These are phyloP conservation scores for Cercospora berteroae DNA, from an alignment of 2,329 filamentous ascomycete species.

Conservation along the genomic window DNA sequence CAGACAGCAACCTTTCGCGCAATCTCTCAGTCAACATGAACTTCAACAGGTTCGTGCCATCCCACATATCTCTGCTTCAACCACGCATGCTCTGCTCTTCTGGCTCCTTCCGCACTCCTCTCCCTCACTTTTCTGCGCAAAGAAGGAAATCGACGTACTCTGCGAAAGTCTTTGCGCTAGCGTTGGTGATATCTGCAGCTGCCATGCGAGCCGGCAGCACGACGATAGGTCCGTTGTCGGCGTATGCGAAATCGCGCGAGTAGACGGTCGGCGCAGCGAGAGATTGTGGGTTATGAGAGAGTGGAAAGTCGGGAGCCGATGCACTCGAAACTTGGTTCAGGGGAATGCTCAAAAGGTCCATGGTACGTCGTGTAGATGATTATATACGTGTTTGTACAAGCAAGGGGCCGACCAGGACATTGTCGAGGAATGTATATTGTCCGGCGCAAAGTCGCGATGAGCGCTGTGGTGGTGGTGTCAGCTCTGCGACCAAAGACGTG, in stretches of 20 bases:
- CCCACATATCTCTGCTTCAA: slow-evolving; percentile 11
- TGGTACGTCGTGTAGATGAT: slow-evolving; percentile 7
- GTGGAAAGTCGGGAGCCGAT: slow-evolving; percentile 5
- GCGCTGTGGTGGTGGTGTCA: neutral
- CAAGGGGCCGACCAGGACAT: slow-evolving; percentile 17
- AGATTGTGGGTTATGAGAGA: slow-evolving; percentile 3
- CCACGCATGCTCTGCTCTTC: slow-evolving; percentile 4
- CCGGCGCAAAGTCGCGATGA: slow-evolving; percentile 11
- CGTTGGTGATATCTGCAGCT: slow-evolving; percentile 47
- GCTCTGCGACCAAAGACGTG: slow-evolving; percentile 4
- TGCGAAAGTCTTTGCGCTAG: slow-evolving; percentile 51
- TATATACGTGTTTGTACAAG: slow-evolving; percentile 14
- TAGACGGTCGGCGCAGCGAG: slow-evolving; percentile 28
- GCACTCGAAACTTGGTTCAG: slow-evolving; percentile 14
- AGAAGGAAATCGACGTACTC: slow-evolving; percentile 46
- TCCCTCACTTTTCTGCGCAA: neutral
- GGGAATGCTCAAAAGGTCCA: slow-evolving; percentile 8
- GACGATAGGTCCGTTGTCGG: slow-evolving; percentile 38
- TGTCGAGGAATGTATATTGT: slow-evolving; percentile 15
- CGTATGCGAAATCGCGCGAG: slow-evolving; percentile 48
- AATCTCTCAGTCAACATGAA: slow-evolving; percentile 42
- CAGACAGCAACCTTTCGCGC: slow-evolving; percentile 53
- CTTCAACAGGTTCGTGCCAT: slow-evolving; percentile 19
- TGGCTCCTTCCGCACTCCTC: neutral
- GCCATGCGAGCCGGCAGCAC: slow-evolving; percentile 44